Evolutionary conservation across 495 filamentous ascomycete species (phyloP).

Genomic region (Schizothecium vesticola): DNA sequence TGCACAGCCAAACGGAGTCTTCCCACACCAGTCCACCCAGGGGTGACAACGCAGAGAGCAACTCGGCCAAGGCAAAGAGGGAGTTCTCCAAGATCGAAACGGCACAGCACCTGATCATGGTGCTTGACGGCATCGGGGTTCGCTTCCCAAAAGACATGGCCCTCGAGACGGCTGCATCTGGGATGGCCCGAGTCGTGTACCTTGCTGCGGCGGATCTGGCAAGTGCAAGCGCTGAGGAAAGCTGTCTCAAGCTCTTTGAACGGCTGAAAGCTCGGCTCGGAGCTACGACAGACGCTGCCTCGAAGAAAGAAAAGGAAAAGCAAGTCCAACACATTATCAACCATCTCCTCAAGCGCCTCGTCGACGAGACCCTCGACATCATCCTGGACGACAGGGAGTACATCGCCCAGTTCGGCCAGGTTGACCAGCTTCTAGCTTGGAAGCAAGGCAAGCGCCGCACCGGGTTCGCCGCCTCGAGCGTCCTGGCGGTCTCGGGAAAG

Average conservation of each 20-base stretch:
- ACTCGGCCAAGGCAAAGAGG: neutral
- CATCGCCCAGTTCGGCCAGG: conserved; percentile 31
- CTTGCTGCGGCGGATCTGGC: conserved; percentile 21
- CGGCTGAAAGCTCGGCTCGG: neutral
- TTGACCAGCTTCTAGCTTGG: conserved; percentile 27
- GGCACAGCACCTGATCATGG: conserved; percentile 27
- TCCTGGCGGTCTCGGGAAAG: conserved; percentile 28
- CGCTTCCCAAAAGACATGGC: conserved; percentile 27
- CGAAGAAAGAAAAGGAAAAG: conserved; percentile 6
- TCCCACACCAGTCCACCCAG: neutral
- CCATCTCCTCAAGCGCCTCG: conserved; percentile 24
- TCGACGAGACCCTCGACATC: conserved; percentile 22
- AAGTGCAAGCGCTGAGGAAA: neutral
- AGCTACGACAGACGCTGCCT: neutral
- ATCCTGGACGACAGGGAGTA: conserved; percentile 28
- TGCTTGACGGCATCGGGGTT: conserved; percentile 29
- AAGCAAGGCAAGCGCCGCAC: conserved; percentile 22
- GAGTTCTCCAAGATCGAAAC: neutral
- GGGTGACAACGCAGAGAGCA: neutral
- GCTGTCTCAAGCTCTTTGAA: neutral
- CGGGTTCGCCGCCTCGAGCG: conserved; percentile 28
- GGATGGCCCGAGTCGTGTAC: conserved; percentile 29
- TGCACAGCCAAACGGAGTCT: neutral
- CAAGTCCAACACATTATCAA: conserved; percentile 26
- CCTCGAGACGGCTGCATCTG: conserved; percentile 27